A percentile compares a stretch with the other conserved stretches of the same genome.
Conservation (phyloP, 768 basidiomycete genomes). For the Russula emetica region DNA sequence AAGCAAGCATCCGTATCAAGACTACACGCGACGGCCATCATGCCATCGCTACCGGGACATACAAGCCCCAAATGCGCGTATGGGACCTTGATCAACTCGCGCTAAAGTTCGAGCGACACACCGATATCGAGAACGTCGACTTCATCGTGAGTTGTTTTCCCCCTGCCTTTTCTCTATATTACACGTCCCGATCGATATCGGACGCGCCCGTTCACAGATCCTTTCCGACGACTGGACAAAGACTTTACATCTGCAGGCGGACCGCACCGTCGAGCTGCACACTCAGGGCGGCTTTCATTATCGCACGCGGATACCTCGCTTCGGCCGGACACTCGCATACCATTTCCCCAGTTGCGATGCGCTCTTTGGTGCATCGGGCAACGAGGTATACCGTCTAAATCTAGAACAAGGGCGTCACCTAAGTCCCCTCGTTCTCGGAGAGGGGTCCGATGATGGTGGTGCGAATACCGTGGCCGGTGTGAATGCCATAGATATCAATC, state of each 20-base stretch:
- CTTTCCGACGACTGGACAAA: slow-evolving; percentile 99
- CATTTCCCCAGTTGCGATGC: slow-evolving; percentile 93
- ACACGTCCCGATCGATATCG: background rate
- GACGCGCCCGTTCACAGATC: slow-evolving; percentile 48
- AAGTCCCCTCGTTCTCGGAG: slow-evolving; percentile 63
- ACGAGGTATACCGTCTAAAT: slow-evolving; percentile 89
- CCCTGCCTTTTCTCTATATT: background rate
- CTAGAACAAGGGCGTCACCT: slow-evolving; percentile 94
- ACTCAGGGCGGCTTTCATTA: slow-evolving; percentile 93
- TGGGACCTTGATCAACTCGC: slow-evolving; percentile 93
- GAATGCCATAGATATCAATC: slow-evolving; percentile 89
- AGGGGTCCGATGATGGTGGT: slow-evolving; percentile 30
- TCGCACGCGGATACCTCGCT: slow-evolving; percentile 88
- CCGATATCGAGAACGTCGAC: slow-evolving; percentile 96
- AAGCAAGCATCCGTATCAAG: slow-evolving; percentile 88
- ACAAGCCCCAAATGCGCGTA: slow-evolving; percentile 95
- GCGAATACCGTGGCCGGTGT: slow-evolving; percentile 70
- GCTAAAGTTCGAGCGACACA: slow-evolving; percentile 92
- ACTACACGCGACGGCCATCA: slow-evolving; percentile 90
- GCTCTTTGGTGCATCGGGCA: slow-evolving; percentile 76
- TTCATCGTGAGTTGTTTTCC: slow-evolving; percentile 78
- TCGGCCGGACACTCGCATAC: slow-evolving; percentile 88
- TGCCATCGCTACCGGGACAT: slow-evolving; percentile 91
- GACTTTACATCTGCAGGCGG: slow-evolving; percentile 91
- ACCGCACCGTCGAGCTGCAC: slow-evolving; percentile 91